These are phyloP conservation scores for Kernera saxatilis DNA, from an alignment of 345 rosid species.

Conservation along the genomic window DNA sequence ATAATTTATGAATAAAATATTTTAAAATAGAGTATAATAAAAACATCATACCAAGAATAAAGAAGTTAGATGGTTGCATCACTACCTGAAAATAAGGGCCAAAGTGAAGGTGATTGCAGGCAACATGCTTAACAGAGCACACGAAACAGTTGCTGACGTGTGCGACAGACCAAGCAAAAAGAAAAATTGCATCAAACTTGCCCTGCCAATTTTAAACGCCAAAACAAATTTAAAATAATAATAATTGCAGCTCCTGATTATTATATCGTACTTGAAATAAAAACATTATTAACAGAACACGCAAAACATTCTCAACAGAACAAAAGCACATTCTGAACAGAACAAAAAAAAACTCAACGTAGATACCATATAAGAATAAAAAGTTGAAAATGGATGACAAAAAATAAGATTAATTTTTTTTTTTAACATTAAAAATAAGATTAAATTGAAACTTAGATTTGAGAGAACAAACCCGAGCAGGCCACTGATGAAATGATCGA, in stretches of 20 bases:
- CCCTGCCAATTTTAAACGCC: constrained; percentile 28
- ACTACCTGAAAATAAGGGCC: constrained; percentile 49
- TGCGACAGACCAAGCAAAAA: constrained; percentile 52
- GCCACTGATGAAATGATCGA: constrained; percentile 44
- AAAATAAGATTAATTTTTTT: not conserved
- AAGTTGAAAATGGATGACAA: not conserved
- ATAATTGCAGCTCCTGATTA: not conserved
- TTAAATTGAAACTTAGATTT: not conserved
- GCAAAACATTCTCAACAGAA: not conserved
- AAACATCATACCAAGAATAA: not conserved
- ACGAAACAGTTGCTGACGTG: constrained; percentile 54
- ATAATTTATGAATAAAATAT: not conserved
- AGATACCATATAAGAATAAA: not conserved
- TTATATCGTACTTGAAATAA: not conserved
- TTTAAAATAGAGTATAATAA: not conserved
- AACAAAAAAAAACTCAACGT: not conserved
- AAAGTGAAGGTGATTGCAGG: constrained; percentile 53
- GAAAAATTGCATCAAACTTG: constrained; percentile 43
- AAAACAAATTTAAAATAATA: not conserved
- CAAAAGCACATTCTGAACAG: no score
- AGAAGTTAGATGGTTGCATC: constrained; percentile 14
- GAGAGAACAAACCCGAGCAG: constrained; percentile 34
- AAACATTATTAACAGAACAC: not conserved
- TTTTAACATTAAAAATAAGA: not conserved
- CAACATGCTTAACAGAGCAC: constrained; percentile 54